Percentiles rank a stretch among this genome's conserved stretches.
Evolutionary conservation across 2,329 filamentous ascomycete species (phyloP).

Genomic region (Ilyonectria destructans): DNA sequence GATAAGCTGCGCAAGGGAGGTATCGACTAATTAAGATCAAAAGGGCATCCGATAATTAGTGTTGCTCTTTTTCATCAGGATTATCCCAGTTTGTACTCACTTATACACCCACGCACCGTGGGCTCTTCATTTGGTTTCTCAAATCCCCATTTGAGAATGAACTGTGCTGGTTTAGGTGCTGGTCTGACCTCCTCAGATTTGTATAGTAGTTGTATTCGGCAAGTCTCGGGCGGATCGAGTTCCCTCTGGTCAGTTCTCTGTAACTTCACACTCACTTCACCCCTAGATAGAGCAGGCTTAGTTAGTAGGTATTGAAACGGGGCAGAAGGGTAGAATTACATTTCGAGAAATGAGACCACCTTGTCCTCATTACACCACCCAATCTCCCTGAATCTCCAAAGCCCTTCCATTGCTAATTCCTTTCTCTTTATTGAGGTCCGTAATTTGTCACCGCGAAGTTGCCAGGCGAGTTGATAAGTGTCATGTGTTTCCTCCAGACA

Average conservation of each 20-base stretch:
- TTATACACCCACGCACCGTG: not conserved
- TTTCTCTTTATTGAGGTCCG: not conserved
- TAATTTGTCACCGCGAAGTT: not conserved
- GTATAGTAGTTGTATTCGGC: not conserved
- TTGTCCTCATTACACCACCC: not conserved
- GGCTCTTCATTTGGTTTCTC: not conserved
- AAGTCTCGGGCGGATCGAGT: not conserved
- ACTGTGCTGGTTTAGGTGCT: not conserved
- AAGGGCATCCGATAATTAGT: not conserved
- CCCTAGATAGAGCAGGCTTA: not conserved
- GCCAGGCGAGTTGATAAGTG: not conserved
- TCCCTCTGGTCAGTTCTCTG: not conserved
- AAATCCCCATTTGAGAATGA: not conserved
- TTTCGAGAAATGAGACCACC: not conserved
- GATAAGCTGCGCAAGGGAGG: not conserved
- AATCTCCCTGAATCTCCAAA: not conserved
- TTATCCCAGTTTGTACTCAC: not conserved
- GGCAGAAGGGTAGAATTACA: not conserved
- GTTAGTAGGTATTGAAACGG: not conserved
- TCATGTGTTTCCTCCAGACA: not conserved
- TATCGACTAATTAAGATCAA: not conserved
- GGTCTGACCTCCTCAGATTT: not conserved
- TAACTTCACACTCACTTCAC: not conserved
- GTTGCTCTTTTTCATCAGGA: not conserved
- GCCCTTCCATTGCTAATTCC: not conserved